Base-by-base conservation (phyloP, 305 asterid species). In the Galium porrigens region DNA sequence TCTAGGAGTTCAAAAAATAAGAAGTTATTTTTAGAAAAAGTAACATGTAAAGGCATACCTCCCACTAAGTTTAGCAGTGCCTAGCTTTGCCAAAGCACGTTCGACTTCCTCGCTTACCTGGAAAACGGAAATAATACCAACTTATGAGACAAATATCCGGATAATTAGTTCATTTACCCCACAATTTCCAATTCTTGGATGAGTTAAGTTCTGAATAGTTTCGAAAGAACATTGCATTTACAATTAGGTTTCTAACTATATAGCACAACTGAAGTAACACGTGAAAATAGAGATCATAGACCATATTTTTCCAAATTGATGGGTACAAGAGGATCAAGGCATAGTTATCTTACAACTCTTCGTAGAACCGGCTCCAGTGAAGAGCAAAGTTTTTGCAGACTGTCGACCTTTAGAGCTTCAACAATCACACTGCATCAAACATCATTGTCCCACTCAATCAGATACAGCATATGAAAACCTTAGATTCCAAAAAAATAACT, bases 41-140 rank as follows among this genome's bases (percentile, higher is more conserved):
- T 34, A 29, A 49, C 32, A 18, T 11, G 61, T 63, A 70, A 44
- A 41, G 57, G 52, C 73, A 8, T 75, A 88, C 97, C 92, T 84
- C 73, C 90, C 95, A 78, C 72, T 83, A 69, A 83, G 75, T 78
- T 83, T 82, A 67, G 90, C 83, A 72, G 92, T 84, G 56, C 83
- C 94, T 69, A 91, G 72, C 78, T 88, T 91, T 36, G 94, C 85
- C 80, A 91, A 84, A 77, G 97, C 97, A 64, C 96, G 95, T 77
- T 91, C 97, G 55, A 91, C 96, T 83, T 91, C 97, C 75, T 91
- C 97, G 48, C 97, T 88, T 54, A 91, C 97, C 97, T 91, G 85
- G 70, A 64, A 70, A 63, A 63, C 57, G 59, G 66, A 74, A 68
- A 66, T 48, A 27, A 77, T 29, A 6, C 56, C 68, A 54, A 59